Evolutionary conservation across 208 protist genomes (phyloP), one percentile per base, ranked within the genome.

Genomic region (Acanthamoeba healyi): DNA sequence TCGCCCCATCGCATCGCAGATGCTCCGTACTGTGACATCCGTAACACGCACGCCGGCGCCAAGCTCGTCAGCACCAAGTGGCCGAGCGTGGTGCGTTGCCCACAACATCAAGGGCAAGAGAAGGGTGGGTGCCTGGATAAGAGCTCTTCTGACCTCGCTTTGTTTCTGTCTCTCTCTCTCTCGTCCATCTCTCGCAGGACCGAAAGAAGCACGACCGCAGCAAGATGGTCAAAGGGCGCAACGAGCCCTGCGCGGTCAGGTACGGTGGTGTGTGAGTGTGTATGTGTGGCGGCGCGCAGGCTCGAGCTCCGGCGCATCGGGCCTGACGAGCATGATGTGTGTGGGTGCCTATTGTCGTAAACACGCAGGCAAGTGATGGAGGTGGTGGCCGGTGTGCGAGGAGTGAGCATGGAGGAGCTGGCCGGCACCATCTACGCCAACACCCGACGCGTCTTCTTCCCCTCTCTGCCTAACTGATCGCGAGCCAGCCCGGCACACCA

Each of bases 21-120:
- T 94, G 97, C 97, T 17, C 98, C 98, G 17, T 99, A 97, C 95
- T 99, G 98, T 95, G 98, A 98, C 40, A 97, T 99, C 4, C 96
- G 98, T 44, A 96, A 94, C 90, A 99, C 98, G 9, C 98, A 99
- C 96, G 72, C 72, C 19, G 72, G 72, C 6, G 72, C 72, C 72
- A 82, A 82, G 72, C 72, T 54, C 29, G 42, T 82, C 14, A 38
- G 26, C 12, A 82, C 72, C 10, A 42, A 82, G 42, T 82, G 34
- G 38, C 72, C 19, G 72, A 82, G 42, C n/a, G 61, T 70, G 61
- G 61, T 70, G n/a, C 22, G n/a, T n/a, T n/a, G n/a, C n/a, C n/a
- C n/a, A n/a, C n/a, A n/a, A n/a, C n/a, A n/a, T n/a, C n/a, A n/a
- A n/a, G n/a, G n/a, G n/a, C n/a, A n/a, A n/a, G n/a, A n/a, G n/a